phyloP scores from a whole-genome alignment of 2,329 filamentous ascomycete genomes.

The Stagonosporopsis vannaccii region DNA sequence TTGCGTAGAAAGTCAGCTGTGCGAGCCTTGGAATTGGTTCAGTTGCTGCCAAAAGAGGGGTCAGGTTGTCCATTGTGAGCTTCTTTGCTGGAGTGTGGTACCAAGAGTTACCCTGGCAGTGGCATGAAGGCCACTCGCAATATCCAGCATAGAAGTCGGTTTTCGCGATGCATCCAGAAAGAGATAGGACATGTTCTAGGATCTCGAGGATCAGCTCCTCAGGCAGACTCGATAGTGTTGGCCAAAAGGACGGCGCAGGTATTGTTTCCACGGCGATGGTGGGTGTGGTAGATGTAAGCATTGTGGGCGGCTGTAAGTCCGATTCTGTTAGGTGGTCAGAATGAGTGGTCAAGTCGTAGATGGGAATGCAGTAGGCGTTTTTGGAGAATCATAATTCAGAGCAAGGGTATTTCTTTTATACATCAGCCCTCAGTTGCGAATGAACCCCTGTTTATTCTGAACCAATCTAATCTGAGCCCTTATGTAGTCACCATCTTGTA shows the following conservation, averaged over 20 bases:
- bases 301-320: not conserved
- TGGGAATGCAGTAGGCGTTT: not conserved
- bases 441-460: not conserved
- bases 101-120: not conserved
- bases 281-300: not conserved
- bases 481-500: no score
- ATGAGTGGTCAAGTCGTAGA: not conserved
- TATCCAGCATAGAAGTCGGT: not conserved
- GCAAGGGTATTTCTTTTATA: not conserved
- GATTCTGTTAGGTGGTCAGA: not conserved
- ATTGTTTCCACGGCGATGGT: not conserved
- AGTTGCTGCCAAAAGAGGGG: not conserved
- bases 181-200: not conserved
- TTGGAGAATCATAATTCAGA: not conserved
- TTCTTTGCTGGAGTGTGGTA: not conserved
- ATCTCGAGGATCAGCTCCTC: not conserved
- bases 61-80: not conserved
- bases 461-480: no score
- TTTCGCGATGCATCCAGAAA: not conserved
- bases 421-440: not conserved
- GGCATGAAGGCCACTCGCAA: conserved; percentile 4
- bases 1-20: not conserved
- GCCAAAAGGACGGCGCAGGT: not conserved
- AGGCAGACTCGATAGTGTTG: not conserved
- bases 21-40: not conserved